Conservation (phyloP, 2,329 filamentous ascomycete genomes). For the Orbilia ellipsospora region DNA sequence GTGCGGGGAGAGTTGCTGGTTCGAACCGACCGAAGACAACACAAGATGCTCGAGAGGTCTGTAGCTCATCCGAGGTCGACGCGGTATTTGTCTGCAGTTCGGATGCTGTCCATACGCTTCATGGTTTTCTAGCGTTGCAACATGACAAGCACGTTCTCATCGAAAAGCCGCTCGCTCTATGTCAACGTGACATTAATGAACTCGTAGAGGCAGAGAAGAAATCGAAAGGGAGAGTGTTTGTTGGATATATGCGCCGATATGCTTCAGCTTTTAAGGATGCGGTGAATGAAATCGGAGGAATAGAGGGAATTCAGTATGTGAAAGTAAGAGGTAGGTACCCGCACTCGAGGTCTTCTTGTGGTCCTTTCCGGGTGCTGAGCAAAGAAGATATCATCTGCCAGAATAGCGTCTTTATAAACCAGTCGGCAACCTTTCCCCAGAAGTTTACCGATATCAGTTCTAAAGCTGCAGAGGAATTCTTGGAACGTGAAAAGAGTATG, state of each 20-base stretch:
- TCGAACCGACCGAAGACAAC: slow-evolving; percentile 59
- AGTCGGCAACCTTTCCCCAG: slow-evolving; percentile 66
- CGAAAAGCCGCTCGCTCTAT: slow-evolving; percentile 71
- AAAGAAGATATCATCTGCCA: slow-evolving; percentile 67
- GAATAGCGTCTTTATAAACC: slow-evolving; percentile 66
- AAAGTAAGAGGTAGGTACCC: slow-evolving; percentile 62
- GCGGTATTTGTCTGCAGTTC: slow-evolving; percentile 68
- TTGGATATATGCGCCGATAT: slow-evolving; percentile 73
- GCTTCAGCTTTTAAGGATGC: slow-evolving; percentile 68
- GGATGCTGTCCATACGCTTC: slow-evolving; percentile 69
- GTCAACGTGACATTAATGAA: slow-evolving; percentile 64
- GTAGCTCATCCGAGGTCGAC: slow-evolving; percentile 65
- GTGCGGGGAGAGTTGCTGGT: slow-evolving; percentile 56
- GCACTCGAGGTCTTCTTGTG: background rate
- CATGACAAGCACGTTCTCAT: slow-evolving; percentile 70
- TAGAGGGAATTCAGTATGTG: slow-evolving; percentile 69
- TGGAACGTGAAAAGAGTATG: slow-evolving; percentile 58
- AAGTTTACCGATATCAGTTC: slow-evolving; percentile 64
- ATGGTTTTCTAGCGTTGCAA: slow-evolving; percentile 67
- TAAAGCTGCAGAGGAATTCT: slow-evolving; percentile 57
- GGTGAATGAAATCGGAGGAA: slow-evolving; percentile 67
- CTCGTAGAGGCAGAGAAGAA: slow-evolving; percentile 67
- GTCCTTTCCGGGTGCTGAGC: no score
- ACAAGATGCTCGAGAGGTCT: slow-evolving; percentile 64
- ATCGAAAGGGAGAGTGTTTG: slow-evolving; percentile 66